Conservation (phyloP, 2,329 filamentous ascomycete species). For the Cladosporium sp. region DNA sequence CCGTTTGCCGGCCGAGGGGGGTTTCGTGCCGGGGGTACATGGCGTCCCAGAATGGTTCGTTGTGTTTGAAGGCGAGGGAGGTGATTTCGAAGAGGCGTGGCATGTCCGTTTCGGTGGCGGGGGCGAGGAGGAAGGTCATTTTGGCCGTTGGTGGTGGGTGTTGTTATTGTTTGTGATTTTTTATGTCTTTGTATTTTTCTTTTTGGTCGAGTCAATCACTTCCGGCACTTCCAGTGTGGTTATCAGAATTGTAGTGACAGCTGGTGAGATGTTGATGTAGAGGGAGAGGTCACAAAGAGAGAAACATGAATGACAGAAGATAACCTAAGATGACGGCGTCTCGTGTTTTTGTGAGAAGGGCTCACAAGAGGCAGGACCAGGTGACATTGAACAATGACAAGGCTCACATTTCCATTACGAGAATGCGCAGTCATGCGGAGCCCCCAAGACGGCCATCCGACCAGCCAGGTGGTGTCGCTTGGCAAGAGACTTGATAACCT, state of each 20-base stretch:
- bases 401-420: slow-evolving; percentile 7
- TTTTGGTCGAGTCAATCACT: too few species aligned
- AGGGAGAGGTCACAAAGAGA: neutral
- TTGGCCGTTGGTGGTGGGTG: slow-evolving; percentile 9
- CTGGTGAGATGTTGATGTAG: neutral
- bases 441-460: neutral
- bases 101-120: slow-evolving; percentile 28
- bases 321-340: neutral
- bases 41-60: slow-evolving; percentile 26
- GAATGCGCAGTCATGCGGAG: slow-evolving; percentile 7
- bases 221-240: too few species aligned
- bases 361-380: neutral
- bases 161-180: neutral
- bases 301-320: too few species aligned
- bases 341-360: neutral
- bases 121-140: slow-evolving; percentile 18
- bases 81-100: slow-evolving; percentile 27
- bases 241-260: neutral
- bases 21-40: slow-evolving; percentile 26
- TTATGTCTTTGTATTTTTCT: neutral
- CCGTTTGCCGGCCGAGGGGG: slow-evolving; percentile 20
- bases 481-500: neutral
- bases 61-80: slow-evolving; percentile 24
- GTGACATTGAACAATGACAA: neutral
- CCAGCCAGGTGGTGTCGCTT: neutral